Conservation (phyloP, 495 filamentous ascomycete genomes). For the Penicillium egyptiacum region DNA sequence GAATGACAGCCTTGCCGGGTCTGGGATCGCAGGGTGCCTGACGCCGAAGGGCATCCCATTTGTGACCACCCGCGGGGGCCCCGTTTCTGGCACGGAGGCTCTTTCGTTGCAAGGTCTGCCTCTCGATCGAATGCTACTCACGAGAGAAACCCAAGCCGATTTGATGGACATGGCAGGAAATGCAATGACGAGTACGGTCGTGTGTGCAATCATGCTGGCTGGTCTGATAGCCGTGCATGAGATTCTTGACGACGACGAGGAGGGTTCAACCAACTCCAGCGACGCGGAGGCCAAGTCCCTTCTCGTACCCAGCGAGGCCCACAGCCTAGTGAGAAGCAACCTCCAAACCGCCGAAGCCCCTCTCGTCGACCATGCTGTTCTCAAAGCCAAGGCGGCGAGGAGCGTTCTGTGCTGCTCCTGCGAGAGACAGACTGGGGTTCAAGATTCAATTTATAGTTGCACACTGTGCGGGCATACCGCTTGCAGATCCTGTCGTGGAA, state of each 20-base stretch:
- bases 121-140: conserved; percentile 59
- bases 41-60: conserved; percentile 68
- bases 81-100: conserved; percentile 64
- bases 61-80: conserved; percentile 60
- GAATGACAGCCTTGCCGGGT: conserved; percentile 40
- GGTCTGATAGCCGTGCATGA: conserved; percentile 49
- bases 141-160: conserved; percentile 61
- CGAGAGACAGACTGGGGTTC: conserved; percentile 50
- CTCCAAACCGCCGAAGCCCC: conserved; percentile 8
- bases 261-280: conserved; percentile 1
- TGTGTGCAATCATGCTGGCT: conserved; percentile 60
- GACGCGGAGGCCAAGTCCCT: conserved; percentile 11
- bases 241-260: conserved; percentile 29
- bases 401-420: conserved; percentile 56
- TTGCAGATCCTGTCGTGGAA: conserved; percentile 56
- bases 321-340: conserved; percentile 13
- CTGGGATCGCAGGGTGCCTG: conserved; percentile 66
- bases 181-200: conserved; percentile 77
- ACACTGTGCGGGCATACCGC: conserved; percentile 54
- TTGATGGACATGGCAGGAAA: conserved; percentile 78
- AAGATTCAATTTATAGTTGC: conserved; percentile 47
- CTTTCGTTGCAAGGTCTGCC: conserved; percentile 73
- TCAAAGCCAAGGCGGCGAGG: conserved; percentile 28
- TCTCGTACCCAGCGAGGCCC: conserved; percentile 3
- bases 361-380: conserved; percentile 6